These are phyloP conservation scores for Cutaneotrichosporon sp. DNA, from an alignment of 1,284 basidiomycete species.

Conservation along the genomic window DNA sequence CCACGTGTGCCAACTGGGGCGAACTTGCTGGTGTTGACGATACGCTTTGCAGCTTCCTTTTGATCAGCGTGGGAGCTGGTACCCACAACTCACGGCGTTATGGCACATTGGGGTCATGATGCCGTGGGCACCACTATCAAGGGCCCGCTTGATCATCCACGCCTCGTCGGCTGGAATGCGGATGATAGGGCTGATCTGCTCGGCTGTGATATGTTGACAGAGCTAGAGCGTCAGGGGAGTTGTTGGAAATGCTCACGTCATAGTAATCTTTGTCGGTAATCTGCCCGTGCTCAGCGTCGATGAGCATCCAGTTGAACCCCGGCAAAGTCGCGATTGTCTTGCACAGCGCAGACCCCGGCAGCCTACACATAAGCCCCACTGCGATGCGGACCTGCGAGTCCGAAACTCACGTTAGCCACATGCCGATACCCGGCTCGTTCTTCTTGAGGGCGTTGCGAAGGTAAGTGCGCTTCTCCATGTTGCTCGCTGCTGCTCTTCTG, in stretches of 20 bases:
- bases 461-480: slow-evolving; percentile 15
- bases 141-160: slow-evolving; percentile 40
- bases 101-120: slow-evolving; percentile 39
- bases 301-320: slow-evolving; percentile 28
- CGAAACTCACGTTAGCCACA: slow-evolving; percentile 13
- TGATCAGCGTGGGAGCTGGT: too few species aligned
- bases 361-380: not conserved
- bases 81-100: slow-evolving; percentile 27
- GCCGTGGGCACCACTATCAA: slow-evolving; percentile 42
- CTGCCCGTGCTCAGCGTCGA: slow-evolving; percentile 27
- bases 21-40: slow-evolving; percentile 26
- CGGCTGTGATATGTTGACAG: slow-evolving; percentile 10
- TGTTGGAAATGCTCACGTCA: slow-evolving; percentile 5
- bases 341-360: slow-evolving; percentile 9
- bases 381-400: too few species aligned
- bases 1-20: slow-evolving; percentile 35
- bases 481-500: not conserved
- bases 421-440: slow-evolving; percentile 8
- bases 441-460: slow-evolving; percentile 13
- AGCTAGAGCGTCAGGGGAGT: not conserved
- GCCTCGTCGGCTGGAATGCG: slow-evolving; percentile 35
- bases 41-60: slow-evolving; percentile 18
- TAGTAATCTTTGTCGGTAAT: slow-evolving; percentile 24
- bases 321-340: slow-evolving; percentile 18
- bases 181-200: slow-evolving; percentile 35